Evolutionary conservation across 2,329 filamentous ascomycete species (phyloP).

Genomic region (Neonectria neomacrospora): DNA sequence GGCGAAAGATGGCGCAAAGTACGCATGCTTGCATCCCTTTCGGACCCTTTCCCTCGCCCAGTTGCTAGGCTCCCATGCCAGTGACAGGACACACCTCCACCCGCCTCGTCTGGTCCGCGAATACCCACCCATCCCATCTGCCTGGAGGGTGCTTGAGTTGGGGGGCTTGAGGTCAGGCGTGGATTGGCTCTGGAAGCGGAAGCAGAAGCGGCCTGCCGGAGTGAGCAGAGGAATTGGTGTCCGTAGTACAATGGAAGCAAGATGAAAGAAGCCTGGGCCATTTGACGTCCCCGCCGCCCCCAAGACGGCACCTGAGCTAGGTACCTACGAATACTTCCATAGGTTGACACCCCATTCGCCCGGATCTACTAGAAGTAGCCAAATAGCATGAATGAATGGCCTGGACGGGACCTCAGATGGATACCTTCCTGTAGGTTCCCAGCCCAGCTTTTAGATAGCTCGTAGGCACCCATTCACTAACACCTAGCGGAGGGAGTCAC

Average conservation of each 20-base stretch:
- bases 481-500: conserved; percentile 13
- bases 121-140: not conserved
- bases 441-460: not conserved
- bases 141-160: not conserved
- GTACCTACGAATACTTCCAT: no score
- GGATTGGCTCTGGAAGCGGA: conserved; percentile 1
- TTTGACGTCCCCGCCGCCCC: conserved; percentile 13
- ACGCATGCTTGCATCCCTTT: conserved; percentile 6
- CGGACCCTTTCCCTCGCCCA: not conserved
- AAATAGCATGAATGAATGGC: no score
- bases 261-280: conserved; percentile 13
- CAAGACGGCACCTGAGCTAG: conserved; percentile 18
- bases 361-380: no score
- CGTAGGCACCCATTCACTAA: conserved; percentile 4
- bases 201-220: conserved; percentile 1
- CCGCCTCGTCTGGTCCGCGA: not conserved
- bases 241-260: not conserved
- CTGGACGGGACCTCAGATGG: no score
- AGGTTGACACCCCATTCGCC: no score
- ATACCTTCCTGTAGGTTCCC: no score
- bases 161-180: not conserved
- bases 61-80: not conserved
- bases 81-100: conserved; percentile 4
- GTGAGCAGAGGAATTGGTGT: not conserved
- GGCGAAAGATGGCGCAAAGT: not conserved